phyloP scores from a whole-genome alignment of 257 asterid species.

The Verbena officinalis region DNA sequence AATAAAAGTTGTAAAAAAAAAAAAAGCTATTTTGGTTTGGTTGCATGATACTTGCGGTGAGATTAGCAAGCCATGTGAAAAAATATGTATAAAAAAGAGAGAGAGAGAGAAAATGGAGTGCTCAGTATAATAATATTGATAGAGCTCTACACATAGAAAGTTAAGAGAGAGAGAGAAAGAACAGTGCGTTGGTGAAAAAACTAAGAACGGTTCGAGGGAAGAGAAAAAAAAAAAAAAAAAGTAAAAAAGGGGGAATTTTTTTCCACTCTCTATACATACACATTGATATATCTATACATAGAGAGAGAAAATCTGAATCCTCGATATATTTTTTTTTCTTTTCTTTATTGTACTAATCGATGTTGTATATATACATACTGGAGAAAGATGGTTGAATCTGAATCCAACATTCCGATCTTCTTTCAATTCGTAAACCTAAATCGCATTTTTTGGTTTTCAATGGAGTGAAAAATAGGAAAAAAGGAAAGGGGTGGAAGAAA shows the following conservation, averaged over 20 bases:
- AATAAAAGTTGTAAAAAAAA: too few relatives aligned
- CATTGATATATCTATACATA: conserved; percentile 29
- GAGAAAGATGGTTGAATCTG: conserved; percentile 65
- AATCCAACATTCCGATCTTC: conserved; percentile 79
- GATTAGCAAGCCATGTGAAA: conserved; percentile 13
- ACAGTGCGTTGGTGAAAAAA: conserved; percentile 29
- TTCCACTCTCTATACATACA: conserved; percentile 38
- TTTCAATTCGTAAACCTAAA: conserved; percentile 39
- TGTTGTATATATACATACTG: conserved; percentile 39
- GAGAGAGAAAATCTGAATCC: conserved; percentile 49
- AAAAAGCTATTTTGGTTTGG: neutral
- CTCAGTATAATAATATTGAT: conserved; percentile 16
- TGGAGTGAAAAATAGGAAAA: conserved; percentile 41
- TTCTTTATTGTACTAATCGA: conserved; percentile 39
- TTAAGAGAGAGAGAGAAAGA: conserved; percentile 15
- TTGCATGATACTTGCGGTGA: conserved; percentile 3
- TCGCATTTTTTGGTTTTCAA: conserved; percentile 29
- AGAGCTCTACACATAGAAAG: conserved; percentile 1
- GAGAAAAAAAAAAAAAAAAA: neutral
- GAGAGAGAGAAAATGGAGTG: conserved; percentile 20
- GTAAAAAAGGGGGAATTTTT: conserved; percentile 18
- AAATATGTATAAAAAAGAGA: neutral
- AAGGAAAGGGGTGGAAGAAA: conserved; percentile 3
- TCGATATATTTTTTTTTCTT: neutral
- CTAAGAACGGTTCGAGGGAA: conserved; percentile 24